Base-by-base conservation (phyloP, 139 green algal species). In the Chlorella vulgaris region DNA sequence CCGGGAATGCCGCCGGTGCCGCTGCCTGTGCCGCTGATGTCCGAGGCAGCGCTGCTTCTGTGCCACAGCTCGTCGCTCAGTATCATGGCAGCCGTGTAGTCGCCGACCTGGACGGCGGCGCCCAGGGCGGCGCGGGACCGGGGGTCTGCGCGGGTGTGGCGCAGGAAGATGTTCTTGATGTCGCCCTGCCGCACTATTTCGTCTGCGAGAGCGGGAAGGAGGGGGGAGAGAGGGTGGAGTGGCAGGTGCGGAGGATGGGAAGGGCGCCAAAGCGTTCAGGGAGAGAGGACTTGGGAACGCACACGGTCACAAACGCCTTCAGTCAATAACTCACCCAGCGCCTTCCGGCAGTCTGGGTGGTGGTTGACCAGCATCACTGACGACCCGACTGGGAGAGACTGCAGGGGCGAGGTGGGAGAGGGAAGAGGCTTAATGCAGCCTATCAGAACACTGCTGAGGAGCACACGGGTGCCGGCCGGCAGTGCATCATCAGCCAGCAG, bases 361-460 rank as follows among this genome's bases (percentile, higher is more conserved):
- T 29, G 70, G 68, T 93, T 93, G 21, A 89, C 70, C 60, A 93
- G 82, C 24, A 82, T 83, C 43, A 93, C 79, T 51, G 85, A 68
- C 15, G 69, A 85, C 40, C 85, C 84, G 24, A 7, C 22, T 18
- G 89, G 83, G 47, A 94, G 78, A 10, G 47, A 10, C 47, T 55
- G 47, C 47, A 55, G 47, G 13, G 47, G 10, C 13, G 47, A 15
- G 13, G 13, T 15, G 15, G 47, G 47, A 15, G 13, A 15, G 13
- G 47, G 47, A 10, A 15, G 47, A 24, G 47, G 15, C 13, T 10
- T 24, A 55, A 55, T 55, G 47, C 13, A 55, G 47, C 47, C 15
- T 10, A 15, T 55, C 13, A 55, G 47, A 55, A 55, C 13, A 55
- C 10, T 10, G 47, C 47, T 55, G 15, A 55, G 47, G 47, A 10